Percentiles rank a stretch among this genome's conserved stretches.
Conservation (phyloP, 306 rosid species). For the Cicer bijugum region DNA sequence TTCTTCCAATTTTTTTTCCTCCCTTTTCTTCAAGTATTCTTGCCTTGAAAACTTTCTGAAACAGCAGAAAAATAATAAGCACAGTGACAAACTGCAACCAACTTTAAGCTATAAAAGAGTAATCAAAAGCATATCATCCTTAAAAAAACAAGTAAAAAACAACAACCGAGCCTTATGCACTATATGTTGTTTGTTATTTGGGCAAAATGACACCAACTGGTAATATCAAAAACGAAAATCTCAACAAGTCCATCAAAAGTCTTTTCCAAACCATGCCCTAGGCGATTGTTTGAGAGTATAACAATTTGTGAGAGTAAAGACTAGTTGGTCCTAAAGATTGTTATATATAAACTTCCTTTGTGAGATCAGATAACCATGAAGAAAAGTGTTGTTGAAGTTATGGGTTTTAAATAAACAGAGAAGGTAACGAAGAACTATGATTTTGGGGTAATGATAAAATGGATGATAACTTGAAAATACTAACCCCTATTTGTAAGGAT, state of each 20-base stretch:
- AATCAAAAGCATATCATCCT: not conserved
- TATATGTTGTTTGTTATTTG: not conserved
- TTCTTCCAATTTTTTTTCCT: conserved; percentile 87
- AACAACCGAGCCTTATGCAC: not conserved
- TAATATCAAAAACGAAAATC: conserved; percentile 16
- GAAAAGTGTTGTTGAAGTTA: too few species aligned
- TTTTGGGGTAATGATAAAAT: too few species aligned
- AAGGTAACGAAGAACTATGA: too few species aligned
- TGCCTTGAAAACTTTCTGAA: conserved; percentile 85
- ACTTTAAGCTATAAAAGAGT: conserved; percentile 15
- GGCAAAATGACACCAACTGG: conserved; percentile 5
- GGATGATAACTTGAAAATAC: too few species aligned
- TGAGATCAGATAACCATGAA: too few species aligned
- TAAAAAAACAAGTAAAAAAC: conserved; percentile 27
- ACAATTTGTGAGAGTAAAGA: not conserved
- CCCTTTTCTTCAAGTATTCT: conserved; percentile 91
- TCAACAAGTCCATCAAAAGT: conserved; percentile 2
- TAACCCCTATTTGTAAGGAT: too few species aligned
- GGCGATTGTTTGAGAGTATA: not conserved
- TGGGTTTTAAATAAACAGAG: too few species aligned
- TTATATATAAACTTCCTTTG: too few species aligned
- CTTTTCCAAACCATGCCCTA: not conserved
- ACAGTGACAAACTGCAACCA: conserved; percentile 37
- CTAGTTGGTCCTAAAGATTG: not conserved
- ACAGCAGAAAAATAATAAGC: conserved; percentile 33